These are phyloP conservation scores for Oryza punctata DNA, from an alignment of 176 grass and related monocot species.

Conservation along the genomic window DNA sequence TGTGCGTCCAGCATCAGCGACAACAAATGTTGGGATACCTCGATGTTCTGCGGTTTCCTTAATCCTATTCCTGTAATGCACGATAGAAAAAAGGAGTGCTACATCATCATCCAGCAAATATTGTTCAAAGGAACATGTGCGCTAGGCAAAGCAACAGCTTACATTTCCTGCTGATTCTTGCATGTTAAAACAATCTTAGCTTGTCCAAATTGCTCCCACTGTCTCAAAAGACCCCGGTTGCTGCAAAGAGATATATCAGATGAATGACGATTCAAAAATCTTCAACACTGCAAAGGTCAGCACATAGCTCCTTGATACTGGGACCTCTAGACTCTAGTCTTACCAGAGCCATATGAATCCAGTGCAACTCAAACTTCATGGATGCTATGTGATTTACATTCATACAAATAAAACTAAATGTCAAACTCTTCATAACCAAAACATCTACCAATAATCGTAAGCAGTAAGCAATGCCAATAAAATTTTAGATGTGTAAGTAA, in stretches of 20 bases:
- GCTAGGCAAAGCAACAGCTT: conserved; percentile 20
- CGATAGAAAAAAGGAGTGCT: neutral
- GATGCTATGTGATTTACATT: neutral
- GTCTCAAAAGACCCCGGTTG: conserved; percentile 70
- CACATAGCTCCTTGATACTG: neutral
- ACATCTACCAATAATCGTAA: neutral
- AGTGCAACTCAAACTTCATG: neutral
- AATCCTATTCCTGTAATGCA: conserved; percentile 69
- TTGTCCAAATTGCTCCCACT: conserved; percentile 95
- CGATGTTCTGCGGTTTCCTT: conserved; percentile 79
- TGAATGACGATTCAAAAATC: neutral
- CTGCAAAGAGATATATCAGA: conserved; percentile 47
- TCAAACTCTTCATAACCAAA: neutral
- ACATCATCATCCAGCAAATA: conserved; percentile 22
- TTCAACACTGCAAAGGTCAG: neutral
- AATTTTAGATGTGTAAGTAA: neutral
- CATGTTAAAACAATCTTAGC: conserved; percentile 95
- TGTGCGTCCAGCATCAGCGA: conserved; percentile 92
- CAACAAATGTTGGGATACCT: conserved; percentile 82
- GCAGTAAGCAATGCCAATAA: neutral
- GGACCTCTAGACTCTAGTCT: neutral
- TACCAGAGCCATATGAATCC: neutral
- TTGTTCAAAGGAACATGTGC: neutral
- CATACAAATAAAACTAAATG: neutral
- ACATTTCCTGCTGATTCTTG: conserved; percentile 99